Conservation (phyloP, 1,139 yeast genomes). For the Suhomyces bribrorum region DNA sequence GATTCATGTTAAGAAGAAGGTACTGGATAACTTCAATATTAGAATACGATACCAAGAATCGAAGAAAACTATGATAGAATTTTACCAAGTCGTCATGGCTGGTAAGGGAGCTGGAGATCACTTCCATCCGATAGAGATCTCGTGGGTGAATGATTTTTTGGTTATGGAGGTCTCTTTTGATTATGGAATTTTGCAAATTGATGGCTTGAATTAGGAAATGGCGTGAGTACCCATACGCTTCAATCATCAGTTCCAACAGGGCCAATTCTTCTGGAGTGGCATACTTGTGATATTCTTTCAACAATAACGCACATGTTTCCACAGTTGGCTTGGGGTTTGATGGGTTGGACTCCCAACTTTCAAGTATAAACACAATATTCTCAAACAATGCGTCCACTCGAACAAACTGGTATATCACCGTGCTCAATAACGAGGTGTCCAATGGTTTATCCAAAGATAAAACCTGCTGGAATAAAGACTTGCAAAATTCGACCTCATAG, state of each 20-base stretch:
- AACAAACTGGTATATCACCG: slow-evolving; percentile 28
- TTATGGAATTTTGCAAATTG: slow-evolving; percentile 28
- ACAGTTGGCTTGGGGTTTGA: slow-evolving; percentile 26
- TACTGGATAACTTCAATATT: slow-evolving; percentile 26
- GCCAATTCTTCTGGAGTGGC: slow-evolving; percentile 33
- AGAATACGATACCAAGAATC: slow-evolving; percentile 21
- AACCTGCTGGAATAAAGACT: slow-evolving; percentile 24
- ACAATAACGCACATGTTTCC: slow-evolving; percentile 27
- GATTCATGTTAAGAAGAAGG: slow-evolving; percentile 20
- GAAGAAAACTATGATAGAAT: slow-evolving; percentile 22
- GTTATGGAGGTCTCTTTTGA: slow-evolving; percentile 27
- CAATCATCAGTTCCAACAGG: slow-evolving; percentile 24
- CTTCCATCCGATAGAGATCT: slow-evolving; percentile 21
- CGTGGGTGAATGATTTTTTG: slow-evolving; percentile 28
- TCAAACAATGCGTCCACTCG: slow-evolving; percentile 37
- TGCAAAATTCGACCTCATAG: slow-evolving; percentile 37
- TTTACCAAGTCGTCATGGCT: slow-evolving; percentile 17
- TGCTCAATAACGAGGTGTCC: slow-evolving; percentile 30
- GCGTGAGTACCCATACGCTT: slow-evolving; percentile 21
- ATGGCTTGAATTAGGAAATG: slow-evolving; percentile 28
- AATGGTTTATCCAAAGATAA: slow-evolving; percentile 22
- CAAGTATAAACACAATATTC: slow-evolving; percentile 25
- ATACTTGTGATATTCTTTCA: slow-evolving; percentile 32
- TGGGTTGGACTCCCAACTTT: slow-evolving; percentile 32
- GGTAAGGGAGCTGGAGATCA: slow-evolving; percentile 19